Evolutionary conservation across 2,329 filamentous ascomycete species (phyloP).

Genomic region (Neocucurbitaria cava): DNA sequence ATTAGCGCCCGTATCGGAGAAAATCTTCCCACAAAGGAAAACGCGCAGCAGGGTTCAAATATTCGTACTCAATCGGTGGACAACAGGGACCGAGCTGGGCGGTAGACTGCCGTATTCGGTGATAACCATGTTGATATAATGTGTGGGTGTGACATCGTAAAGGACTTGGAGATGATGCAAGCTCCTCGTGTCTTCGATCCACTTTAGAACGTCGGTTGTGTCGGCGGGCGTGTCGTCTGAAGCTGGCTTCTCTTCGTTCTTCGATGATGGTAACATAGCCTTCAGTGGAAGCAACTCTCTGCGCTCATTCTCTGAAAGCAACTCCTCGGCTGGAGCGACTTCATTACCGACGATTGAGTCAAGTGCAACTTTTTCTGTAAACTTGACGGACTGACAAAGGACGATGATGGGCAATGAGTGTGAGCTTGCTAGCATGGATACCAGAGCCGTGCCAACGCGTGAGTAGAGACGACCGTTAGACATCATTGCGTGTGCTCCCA

Average conservation of each 20-base stretch:
- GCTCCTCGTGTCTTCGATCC: constrained; percentile 46
- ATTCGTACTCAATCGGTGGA: constrained; percentile 64
- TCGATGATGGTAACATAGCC: constrained; percentile 29
- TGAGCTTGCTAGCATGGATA: constrained; percentile 82
- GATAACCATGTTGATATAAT: constrained; percentile 86
- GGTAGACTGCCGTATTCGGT: constrained; percentile 90
- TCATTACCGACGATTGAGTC: constrained; percentile 96
- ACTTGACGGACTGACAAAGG: constrained; percentile 94
- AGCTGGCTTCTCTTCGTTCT: constrained; percentile 32
- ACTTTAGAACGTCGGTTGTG: constrained; percentile 43
- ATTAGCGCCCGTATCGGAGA: constrained; percentile 11
- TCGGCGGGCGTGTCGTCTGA: constrained; percentile 26
- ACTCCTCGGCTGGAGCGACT: constrained; percentile 77
- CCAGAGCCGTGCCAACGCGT: constrained; percentile 82
- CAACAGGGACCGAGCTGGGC: constrained; percentile 81
- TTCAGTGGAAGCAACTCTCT: constrained; percentile 40
- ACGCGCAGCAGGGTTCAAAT: constrained; percentile 29
- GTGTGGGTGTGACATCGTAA: constrained; percentile 89
- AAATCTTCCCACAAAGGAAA: constrained; percentile 7
- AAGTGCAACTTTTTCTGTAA: constrained; percentile 85
- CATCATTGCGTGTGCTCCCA: constrained; percentile 91
- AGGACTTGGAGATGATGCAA: constrained; percentile 75
- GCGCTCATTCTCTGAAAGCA: constrained; percentile 52
- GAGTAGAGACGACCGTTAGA: constrained; percentile 92
- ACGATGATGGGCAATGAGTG: constrained; percentile 82